Conservation (phyloP, 2,329 filamentous ascomycete genomes). For the Microsporum audouinii region DNA sequence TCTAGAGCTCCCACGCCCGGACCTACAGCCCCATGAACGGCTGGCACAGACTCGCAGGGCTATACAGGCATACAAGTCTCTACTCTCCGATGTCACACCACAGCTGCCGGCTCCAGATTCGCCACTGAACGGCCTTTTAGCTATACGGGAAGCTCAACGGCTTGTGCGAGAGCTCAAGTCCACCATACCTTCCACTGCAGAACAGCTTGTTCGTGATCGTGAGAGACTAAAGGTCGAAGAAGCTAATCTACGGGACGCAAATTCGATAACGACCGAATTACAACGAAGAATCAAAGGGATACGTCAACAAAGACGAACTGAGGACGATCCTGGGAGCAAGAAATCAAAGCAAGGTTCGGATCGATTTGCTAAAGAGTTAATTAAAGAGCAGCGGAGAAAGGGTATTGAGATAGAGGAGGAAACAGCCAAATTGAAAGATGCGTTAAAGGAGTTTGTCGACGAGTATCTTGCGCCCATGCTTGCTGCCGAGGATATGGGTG, state of each 20-base stretch:
- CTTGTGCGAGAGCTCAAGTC: conserved; percentile 53
- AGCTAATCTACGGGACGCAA: conserved; percentile 37
- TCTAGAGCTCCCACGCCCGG: conserved; percentile 22
- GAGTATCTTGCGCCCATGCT: conserved; percentile 61
- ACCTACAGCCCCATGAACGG: conserved; percentile 23
- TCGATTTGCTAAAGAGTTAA: conserved; percentile 51
- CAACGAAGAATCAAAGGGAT: conserved; percentile 50
- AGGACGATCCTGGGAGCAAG: conserved; percentile 31
- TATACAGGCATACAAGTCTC: conserved; percentile 53
- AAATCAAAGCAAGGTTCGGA: conserved; percentile 43
- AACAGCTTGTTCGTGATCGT: conserved; percentile 30
- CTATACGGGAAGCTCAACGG: conserved; percentile 54
- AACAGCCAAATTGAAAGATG: conserved; percentile 49
- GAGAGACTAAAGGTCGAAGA: conserved; percentile 36
- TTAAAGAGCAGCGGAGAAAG: conserved; percentile 49
- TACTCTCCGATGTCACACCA: conserved; percentile 49
- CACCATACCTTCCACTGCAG: conserved; percentile 40
- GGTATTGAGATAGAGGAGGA: conserved; percentile 51
- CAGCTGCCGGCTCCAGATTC: conserved; percentile 57
- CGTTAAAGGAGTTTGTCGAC: conserved; percentile 60
- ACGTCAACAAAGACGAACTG: conserved; percentile 40
- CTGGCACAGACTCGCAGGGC: conserved; percentile 42
- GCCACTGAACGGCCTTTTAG: conserved; percentile 58
- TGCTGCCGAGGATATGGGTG: conserved; percentile 71
- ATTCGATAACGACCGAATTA: conserved; percentile 37